phyloP scores from a whole-genome alignment of 83 land plant genomes.

The Larix sibirica region DNA sequence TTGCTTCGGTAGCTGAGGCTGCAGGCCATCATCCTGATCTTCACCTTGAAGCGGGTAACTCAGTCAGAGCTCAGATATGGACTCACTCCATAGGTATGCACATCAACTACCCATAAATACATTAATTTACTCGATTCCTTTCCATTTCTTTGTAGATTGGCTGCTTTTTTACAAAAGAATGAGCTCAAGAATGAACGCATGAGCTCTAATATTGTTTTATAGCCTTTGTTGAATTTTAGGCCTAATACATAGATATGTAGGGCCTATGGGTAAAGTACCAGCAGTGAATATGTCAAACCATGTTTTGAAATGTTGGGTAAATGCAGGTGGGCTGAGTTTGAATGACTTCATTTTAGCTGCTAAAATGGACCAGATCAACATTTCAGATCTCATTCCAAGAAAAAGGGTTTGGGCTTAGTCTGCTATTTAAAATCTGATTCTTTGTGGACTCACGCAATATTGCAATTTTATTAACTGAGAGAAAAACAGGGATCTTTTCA shows the following conservation, averaged over 20 bases:
- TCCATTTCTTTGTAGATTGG: no score
- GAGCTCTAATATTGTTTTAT: no score
- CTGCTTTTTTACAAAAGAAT: background rate
- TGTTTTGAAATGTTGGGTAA: no score
- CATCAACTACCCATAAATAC: no score
- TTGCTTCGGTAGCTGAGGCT: slow-evolving; percentile 47
- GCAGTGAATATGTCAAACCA: no score
- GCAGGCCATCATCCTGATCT: slow-evolving; percentile 66
- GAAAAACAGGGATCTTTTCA: no score
- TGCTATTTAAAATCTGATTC: background rate
- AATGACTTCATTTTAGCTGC: slow-evolving; percentile 94
- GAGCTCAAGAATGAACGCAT: no score
- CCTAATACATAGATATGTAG: no score
- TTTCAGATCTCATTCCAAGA: slow-evolving; percentile 76
- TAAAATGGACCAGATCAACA: slow-evolving; percentile 77
- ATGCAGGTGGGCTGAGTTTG: slow-evolving; percentile 90
- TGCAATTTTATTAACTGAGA: no score
- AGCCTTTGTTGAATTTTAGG: no score
- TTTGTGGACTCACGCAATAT: background rate
- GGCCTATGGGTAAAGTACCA: no score
- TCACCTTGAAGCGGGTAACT: slow-evolving; percentile 51
- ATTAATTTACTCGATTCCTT: no score
- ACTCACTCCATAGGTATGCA: slow-evolving; percentile 66
- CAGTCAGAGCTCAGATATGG: slow-evolving; percentile 83
- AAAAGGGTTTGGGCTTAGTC: slow-evolving; percentile 80